These are phyloP conservation scores for Clathrus columnatus DNA, from an alignment of 768 basidiomycete species.

Conservation along the genomic window DNA sequence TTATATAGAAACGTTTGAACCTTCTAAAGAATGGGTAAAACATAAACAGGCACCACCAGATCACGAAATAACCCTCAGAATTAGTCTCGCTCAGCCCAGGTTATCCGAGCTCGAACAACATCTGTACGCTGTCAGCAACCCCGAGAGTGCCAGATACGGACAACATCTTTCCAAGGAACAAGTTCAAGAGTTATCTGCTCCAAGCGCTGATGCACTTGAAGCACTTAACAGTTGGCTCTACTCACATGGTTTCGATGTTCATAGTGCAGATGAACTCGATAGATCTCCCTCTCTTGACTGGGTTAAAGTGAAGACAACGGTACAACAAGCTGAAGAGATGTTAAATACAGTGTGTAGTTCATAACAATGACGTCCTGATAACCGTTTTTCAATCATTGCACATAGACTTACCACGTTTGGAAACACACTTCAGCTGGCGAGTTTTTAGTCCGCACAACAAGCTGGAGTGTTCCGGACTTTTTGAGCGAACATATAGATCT, in stretches of 20 bases:
- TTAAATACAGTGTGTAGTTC: conserved; percentile 49
- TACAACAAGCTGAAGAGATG: conserved; percentile 57
- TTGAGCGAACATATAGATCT: conserved; percentile 56
- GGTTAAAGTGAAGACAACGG: conserved; percentile 51
- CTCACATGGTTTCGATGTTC: conserved; percentile 42
- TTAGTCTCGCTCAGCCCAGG: conserved; percentile 11
- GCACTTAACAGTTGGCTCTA: conserved; percentile 25
- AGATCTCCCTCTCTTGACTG: conserved; percentile 64
- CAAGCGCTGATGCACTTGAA: neutral
- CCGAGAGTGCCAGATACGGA: conserved; percentile 10
- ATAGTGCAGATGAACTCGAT: conserved; percentile 33
- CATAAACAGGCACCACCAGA: conserved; percentile 7
- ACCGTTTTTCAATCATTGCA: neutral
- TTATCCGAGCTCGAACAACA: conserved; percentile 10
- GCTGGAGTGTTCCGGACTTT: conserved; percentile 54
- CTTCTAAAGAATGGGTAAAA: conserved; percentile 1
- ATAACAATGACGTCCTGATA: neutral
- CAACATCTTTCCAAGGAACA: conserved; percentile 13
- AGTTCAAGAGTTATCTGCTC: conserved; percentile 12
- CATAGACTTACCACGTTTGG: conserved; percentile 56
- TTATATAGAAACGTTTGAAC: neutral
- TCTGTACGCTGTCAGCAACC: conserved; percentile 13
- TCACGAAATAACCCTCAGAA: conserved; percentile 9
- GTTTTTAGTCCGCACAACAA: conserved; percentile 53
- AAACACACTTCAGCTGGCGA: conserved; percentile 45